phyloP scores from a whole-genome alignment of 2,329 filamentous ascomycete genomes.

The Mollisia scopiformis region DNA sequence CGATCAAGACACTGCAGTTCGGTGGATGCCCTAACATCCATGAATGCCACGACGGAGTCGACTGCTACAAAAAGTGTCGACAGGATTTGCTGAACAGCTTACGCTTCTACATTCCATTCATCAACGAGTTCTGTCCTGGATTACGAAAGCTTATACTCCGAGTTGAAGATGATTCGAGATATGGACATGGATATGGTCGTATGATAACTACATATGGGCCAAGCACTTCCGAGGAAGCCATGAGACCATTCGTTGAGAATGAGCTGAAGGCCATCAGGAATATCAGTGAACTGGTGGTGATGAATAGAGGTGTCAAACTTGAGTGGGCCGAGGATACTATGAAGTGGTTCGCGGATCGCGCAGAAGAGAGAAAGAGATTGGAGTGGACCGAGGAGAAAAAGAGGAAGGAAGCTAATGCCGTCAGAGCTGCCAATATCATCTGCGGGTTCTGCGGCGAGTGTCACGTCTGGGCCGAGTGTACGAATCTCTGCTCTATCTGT shows the following conservation, averaged over 20 bases:
- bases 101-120: background rate
- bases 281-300: background rate
- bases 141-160: background rate
- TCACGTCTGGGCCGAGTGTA: background rate
- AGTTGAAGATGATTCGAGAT: background rate
- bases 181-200: too few relatives aligned
- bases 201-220: background rate
- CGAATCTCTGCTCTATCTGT: background rate
- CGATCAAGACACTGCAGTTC: constrained; percentile 8
- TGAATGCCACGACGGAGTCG: background rate
- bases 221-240: background rate
- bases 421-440: background rate
- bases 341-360: background rate
- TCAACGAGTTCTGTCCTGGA: background rate
- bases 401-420: background rate
- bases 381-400: background rate
- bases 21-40: constrained; percentile 1
- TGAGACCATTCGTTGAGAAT: background rate
- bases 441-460: background rate
- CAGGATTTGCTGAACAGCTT: background rate
- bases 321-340: background rate
- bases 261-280: background rate
- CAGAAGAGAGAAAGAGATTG: background rate
- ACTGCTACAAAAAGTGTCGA: background rate
- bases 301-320: background rate